Percentiles rank a stretch among this genome's conserved stretches.
Conservation (phyloP, 208 protist genomes). For the Borovskyia barvae region DNA sequence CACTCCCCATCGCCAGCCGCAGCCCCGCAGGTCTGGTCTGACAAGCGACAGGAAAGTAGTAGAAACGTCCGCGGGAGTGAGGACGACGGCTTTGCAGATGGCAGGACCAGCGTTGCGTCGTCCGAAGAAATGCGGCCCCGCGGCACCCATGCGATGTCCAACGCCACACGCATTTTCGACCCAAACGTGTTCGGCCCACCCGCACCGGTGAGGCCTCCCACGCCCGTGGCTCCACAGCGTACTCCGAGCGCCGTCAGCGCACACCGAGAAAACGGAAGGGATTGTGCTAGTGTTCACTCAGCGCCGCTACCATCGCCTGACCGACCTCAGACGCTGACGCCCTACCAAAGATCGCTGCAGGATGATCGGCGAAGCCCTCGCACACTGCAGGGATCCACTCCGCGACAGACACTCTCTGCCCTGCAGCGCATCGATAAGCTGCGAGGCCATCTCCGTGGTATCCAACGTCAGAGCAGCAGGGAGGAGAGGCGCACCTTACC, state of each 20-base stretch:
- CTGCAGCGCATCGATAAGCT: slow-evolving; percentile 16
- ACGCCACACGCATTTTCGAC: slow-evolving; percentile 25
- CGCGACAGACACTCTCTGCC: no score
- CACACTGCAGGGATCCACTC: no score
- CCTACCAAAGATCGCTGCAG: no score
- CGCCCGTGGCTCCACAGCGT: no score
- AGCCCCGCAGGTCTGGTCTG: not conserved
- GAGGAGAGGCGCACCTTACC: slow-evolving; percentile 14
- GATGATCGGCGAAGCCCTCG: no score
- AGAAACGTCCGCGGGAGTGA: not conserved
- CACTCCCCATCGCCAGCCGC: not conserved
- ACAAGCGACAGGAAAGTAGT: not conserved
- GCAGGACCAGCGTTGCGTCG: not conserved
- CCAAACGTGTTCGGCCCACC: slow-evolving; percentile 12
- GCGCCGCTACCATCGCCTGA: no score
- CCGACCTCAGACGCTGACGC: no score
- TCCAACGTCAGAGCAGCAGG: slow-evolving; percentile 19
- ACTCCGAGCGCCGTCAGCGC: no score
- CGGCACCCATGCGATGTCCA: slow-evolving; percentile 8
- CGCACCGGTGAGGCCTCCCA: no score
- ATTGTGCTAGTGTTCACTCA: no score
- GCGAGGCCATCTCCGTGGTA: slow-evolving; percentile 22
- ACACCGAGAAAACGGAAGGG: no score
- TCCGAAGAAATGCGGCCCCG: not conserved
- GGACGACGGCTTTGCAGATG: not conserved